Percentiles rank a stretch among this genome's conserved stretches.
Evolutionary conservation across 768 basidiomycete species (phyloP).

Genomic region (Suillus americanus): DNA sequence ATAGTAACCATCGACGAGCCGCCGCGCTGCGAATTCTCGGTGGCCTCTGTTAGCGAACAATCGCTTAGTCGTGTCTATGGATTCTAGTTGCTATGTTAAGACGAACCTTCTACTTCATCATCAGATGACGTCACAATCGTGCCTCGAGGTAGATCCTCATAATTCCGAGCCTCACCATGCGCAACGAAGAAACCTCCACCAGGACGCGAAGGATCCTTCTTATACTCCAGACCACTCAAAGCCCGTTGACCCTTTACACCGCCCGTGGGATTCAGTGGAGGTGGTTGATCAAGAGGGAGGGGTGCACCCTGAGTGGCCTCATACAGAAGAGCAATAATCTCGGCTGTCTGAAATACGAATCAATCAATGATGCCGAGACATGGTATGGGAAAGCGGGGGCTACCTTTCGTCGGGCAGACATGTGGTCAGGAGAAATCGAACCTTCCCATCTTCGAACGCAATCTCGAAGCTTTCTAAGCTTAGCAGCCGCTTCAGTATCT

Average conservation of each 20-base stretch:
- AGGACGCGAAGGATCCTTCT: slow-evolving; percentile 76
- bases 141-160: slow-evolving; percentile 56
- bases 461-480: slow-evolving; percentile 79
- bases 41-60: slow-evolving; percentile 12
- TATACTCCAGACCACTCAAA: slow-evolving; percentile 60
- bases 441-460: slow-evolving; percentile 87
- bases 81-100: slow-evolving; percentile 18
- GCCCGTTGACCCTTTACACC: slow-evolving; percentile 60
- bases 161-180: slow-evolving; percentile 43
- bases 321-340: slow-evolving; percentile 89
- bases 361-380: background rate
- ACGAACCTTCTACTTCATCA: slow-evolving; percentile 52
- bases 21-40: slow-evolving; percentile 14
- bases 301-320: slow-evolving; percentile 86
- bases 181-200: slow-evolving; percentile 89
- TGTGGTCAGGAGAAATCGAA: slow-evolving; percentile 86
- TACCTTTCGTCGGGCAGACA: slow-evolving; percentile 90
- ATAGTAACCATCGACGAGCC: slow-evolving; percentile 55
- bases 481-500: slow-evolving; percentile 70
- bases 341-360: slow-evolving; percentile 63
- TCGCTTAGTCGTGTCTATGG: slow-evolving; percentile 7
- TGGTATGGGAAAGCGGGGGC: slow-evolving; percentile 18
- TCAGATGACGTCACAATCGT: slow-evolving; percentile 51
- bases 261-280: slow-evolving; percentile 78
- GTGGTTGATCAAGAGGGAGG: slow-evolving; percentile 52